Base-by-base conservation (phyloP, 164 flowering plant species). In the Pachysandra terminalis region DNA sequence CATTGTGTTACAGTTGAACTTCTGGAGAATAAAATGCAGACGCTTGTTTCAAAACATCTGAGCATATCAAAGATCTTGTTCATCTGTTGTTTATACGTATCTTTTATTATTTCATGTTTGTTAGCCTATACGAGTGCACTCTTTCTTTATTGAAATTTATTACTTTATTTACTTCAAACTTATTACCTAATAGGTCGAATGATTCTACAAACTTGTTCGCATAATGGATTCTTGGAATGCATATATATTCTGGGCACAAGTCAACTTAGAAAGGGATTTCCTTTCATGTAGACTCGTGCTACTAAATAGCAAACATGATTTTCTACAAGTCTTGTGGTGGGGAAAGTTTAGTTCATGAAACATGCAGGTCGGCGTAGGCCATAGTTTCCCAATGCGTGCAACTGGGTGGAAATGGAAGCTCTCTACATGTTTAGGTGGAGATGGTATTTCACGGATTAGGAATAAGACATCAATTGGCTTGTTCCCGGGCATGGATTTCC, bases 381-480 rank as follows among this genome's bases (percentile, higher is more conserved):
- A 93, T 71, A 91, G 82, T 76, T 91, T 93, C 74, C 82, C 81
- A 61, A 65, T 79, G 73, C 75, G 86, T 73, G 82, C 94, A n/a
- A 88, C 84, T 74, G 93, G 93, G 56, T 94, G 92, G 94, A 91
- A 94, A 76, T 94, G 98, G 98, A 90, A 88, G 76, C 86, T 94
- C 37, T 83, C 89, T 17, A 81, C 96, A 40, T 83, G 95, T 80
- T 85, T 83, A 59, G 98, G 97, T 45, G 97, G 96, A 61, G 96
- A 94, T 78, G 96, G 95, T 41, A 26, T 94, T 48, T 94, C 98
- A 22, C 82, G 89, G 62, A 83, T 94, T 68, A 85, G 82, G 59
- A 94, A 94, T 72, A 94, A 94, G 78, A 87, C 93, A 52, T 71
- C 96, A 25, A 27, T 90, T 54, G 88, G 91, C 19, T 61, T 90